Evolutionary conservation across 2,329 filamentous ascomycete species (phyloP), one percentile per base, ranked within the genome.

Genomic region (Colletotrichum sp.): DNA sequence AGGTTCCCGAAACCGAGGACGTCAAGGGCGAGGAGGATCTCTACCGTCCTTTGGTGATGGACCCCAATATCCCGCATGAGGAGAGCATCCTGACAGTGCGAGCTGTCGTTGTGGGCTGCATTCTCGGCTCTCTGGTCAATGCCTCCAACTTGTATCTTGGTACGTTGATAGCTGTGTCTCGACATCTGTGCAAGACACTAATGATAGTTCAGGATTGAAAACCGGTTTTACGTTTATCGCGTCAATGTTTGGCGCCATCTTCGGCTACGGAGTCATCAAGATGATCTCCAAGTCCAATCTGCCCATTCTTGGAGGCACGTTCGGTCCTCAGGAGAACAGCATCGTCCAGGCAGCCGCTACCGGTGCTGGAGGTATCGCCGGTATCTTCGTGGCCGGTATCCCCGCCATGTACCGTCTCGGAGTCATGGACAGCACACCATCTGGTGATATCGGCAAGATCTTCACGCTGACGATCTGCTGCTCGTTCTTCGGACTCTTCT

Each of bases 401-500:
- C 91, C 91, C 5, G 91, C 91, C 73, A 86, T 92, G 82, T 92
- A 92, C 83, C 88, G 90, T 62, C 84, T 92, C 16, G 81, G 83
- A 1, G 84, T 92, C 14, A 80, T 92, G 67, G 84, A 83, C 13
- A 83, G 86, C 14, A 85, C 86, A 36, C 90, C 90, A 13, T 85
- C 86, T 76, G 81, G 87, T 12, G 90, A 93, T 79, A 92, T 92
- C 78, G 86, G 87, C 70, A 86, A 89, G 36, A 88, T 93, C 63
- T 85, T 92, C 71, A 90, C 90, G 32, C 86, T 93, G 77, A 92
- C 91, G 3, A 85, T 92, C 58, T 89, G 92, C 63, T 90, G 90
- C 74, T 90, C 89, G 12, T 92, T 92, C 83, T 93, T 93, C 81
- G 92, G 92, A 5, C 87, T 93, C 75, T 91, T 92, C 81, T 91